These are phyloP conservation scores for Luvunga scandens DNA, from an alignment of 345 rosid genomes.

Conservation along the genomic window DNA sequence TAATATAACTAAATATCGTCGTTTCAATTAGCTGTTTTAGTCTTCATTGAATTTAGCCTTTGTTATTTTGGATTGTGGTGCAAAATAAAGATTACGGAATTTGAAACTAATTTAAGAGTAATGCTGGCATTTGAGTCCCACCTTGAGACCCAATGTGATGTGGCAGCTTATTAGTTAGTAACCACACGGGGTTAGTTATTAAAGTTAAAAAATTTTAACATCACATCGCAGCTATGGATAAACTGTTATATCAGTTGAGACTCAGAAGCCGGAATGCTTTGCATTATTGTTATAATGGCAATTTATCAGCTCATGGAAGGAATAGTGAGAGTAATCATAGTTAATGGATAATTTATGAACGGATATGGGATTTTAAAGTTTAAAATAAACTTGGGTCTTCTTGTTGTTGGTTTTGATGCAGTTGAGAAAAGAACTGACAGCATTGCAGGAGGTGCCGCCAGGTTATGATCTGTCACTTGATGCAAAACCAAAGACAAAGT, in stretches of 20 bases:
- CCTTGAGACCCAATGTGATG: too few relatives aligned
- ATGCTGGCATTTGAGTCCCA: too few relatives aligned
- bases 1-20: background rate
- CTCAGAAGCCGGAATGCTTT: too few relatives aligned
- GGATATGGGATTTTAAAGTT: background rate
- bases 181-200: too few relatives aligned
- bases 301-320: background rate
- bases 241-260: too few relatives aligned
- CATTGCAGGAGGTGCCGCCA: slow-evolving; percentile 62
- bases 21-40: background rate
- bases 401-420: slow-evolving; percentile 25
- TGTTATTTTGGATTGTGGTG: background rate
- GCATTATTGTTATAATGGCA: background rate
- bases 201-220: too few relatives aligned
- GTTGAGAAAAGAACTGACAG: slow-evolving; percentile 78
- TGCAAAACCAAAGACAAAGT: slow-evolving; percentile 74
- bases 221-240: too few relatives aligned
- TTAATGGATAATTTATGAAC: background rate
- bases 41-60: background rate
- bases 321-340: background rate
- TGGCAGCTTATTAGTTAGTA: too few relatives aligned
- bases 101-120: background rate
- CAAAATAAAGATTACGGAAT: background rate
- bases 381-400: background rate
- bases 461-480: slow-evolving; percentile 67